Conservation (phyloP, 805 yeast species). For the Teunomyces gatunensis region DNA sequence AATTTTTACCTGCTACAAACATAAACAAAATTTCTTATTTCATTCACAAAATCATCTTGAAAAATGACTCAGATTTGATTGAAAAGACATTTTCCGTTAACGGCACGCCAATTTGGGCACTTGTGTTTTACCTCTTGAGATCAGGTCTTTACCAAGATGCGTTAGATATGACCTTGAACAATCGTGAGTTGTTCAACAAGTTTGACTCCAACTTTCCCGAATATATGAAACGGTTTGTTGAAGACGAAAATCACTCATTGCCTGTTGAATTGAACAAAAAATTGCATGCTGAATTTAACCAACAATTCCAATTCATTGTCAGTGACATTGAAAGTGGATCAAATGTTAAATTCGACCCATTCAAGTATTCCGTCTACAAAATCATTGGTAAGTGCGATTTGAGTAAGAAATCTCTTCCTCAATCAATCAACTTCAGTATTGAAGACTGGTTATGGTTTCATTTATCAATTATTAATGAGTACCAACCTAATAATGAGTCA, state of each 20-base stretch:
- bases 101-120: constrained; percentile 92
- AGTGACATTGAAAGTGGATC: constrained; percentile 34
- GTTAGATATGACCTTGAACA: constrained; percentile 57
- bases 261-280: constrained; percentile 67
- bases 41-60: constrained; percentile 35
- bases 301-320: constrained; percentile 64
- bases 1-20: constrained; percentile 57
- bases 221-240: constrained; percentile 65
- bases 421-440: constrained; percentile 68
- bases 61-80: constrained; percentile 23
- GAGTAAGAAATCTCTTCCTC: constrained; percentile 62
- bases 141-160: constrained; percentile 84
- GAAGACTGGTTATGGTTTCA: constrained; percentile 99
- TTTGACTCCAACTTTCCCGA: constrained; percentile 82
- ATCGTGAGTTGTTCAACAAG: constrained; percentile 73
- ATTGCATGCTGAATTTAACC: constrained; percentile 77
- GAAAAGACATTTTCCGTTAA: constrained; percentile 50
- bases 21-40: constrained; percentile 69
- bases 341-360: constrained; percentile 65
- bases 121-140: constrained; percentile 78
- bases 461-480: constrained; percentile 67
- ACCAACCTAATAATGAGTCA: constrained; percentile 24
- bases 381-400: constrained; percentile 87
- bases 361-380: constrained; percentile 85
- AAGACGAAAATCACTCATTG: constrained; percentile 53